phyloP scores from a whole-genome alignment of 345 rosid genomes.

The Citrus inodora region DNA sequence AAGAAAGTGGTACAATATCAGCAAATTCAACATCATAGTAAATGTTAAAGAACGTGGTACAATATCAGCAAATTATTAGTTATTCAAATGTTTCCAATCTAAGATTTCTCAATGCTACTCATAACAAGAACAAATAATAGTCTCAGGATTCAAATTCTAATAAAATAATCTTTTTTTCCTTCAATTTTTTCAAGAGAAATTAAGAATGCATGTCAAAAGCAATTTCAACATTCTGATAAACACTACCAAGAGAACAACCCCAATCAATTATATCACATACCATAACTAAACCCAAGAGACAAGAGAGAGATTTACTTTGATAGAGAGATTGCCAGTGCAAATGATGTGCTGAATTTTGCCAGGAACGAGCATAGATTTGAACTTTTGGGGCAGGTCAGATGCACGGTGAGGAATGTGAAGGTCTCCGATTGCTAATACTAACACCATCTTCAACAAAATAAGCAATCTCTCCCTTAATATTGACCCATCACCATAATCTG shows the following conservation, averaged over 20 bases:
- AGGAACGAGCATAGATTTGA: constrained; percentile 44
- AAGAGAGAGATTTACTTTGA: constrained; percentile 22
- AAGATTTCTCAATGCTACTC: neutral
- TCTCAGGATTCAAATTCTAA: neutral
- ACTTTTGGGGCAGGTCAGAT: constrained; percentile 39
- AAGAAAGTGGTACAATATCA: neutral
- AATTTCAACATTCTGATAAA: neutral
- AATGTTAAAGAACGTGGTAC: neutral
- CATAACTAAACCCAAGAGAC: neutral
- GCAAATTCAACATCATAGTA: too few species aligned
- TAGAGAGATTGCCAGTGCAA: constrained; percentile 40
- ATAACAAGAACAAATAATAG: neutral
- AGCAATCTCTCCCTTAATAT: neutral
- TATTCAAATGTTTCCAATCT: neutral
- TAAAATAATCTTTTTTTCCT: neutral
- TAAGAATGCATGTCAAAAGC: neutral
- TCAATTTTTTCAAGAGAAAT: neutral
- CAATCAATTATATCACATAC: neutral
- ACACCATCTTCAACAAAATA: constrained; percentile 13
- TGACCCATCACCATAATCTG: neutral
- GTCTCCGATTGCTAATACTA: constrained; percentile 35
- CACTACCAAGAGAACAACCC: neutral
- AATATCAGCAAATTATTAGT: neutral
- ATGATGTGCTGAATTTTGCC: constrained; percentile 46
- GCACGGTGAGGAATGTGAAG: constrained; percentile 41